Base-by-base conservation (phyloP, 169 alveolate genomes). In the Besnoitia besnoiti region DNA sequence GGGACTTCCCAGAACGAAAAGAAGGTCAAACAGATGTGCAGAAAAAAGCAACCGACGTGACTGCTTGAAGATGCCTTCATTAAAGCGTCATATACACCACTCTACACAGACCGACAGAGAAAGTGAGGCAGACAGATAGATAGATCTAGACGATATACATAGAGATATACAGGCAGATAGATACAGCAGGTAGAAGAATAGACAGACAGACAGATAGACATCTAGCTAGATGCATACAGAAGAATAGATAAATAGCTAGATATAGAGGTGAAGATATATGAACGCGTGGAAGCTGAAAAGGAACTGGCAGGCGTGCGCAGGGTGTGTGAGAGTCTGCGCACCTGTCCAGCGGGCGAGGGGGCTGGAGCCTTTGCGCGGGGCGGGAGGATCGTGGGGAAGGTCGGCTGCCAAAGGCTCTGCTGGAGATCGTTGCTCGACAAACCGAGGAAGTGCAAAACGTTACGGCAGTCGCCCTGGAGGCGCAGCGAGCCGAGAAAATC, bases 401-500 rank as follows among this genome's bases (percentile, higher is more conserved):
- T 61, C 42, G 91, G 94, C 37, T 39, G 77, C 94, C 94, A 80
- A 19, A 91, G 85, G 35, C 59, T 39, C 50, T 87, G 50, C 77
- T 91, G 94, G 84, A 91, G 42, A 35, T 91, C 94, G 50, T 82
- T 75, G n/a, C 35, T 82, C 76, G 85, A 89, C 62, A 91, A 76
- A 35, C 91, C 94, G 24, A 91, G 80, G 37, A 91, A 51, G 61
- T 91, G 90, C 90, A 91, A 42, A 46, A 84, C 91, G 75, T 73
- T 62, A 46, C 94, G 94, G 44, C 94, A 27, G 40, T 91, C 91
- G 7, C 90, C 94, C 51, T 91, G 94, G 44, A 91, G 88, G 44
- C 94, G 76, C 55, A 91, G 87, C 14, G 94, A 89, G 21, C 94
- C 94, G 76, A 91, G 90, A 37, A 76, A 91, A 40, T 91, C 94